phyloP scores from a whole-genome alignment of 2,329 filamentous ascomycete species.

The Cercospora sojina region DNA sequence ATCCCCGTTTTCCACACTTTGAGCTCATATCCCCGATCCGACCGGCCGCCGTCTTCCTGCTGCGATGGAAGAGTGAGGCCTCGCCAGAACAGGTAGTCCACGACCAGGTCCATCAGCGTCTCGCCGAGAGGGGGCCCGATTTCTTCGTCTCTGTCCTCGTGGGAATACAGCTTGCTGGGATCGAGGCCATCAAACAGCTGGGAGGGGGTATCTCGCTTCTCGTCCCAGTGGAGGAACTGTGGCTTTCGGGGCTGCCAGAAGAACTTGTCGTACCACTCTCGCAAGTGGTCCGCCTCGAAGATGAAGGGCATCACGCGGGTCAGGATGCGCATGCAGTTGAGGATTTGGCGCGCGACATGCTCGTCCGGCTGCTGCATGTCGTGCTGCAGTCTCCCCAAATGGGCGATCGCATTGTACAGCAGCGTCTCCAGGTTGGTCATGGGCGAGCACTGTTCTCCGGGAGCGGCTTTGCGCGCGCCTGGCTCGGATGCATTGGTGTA shows the following conservation, averaged over 20 bases:
- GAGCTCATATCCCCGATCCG: constrained; percentile 66
- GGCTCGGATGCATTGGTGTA: constrained; percentile 37
- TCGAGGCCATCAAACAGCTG: constrained; percentile 41
- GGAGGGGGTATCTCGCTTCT: constrained; percentile 27
- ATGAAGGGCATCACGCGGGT: constrained; percentile 87
- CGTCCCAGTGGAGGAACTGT: constrained; percentile 31
- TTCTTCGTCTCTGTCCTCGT: constrained; percentile 52
- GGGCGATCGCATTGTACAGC: constrained; percentile 34
- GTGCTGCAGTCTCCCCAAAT: constrained; percentile 29
- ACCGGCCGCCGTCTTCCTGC: constrained; percentile 28
- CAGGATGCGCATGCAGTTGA: constrained; percentile 91
- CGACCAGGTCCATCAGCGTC: constrained; percentile 84
- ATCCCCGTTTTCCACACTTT: constrained; percentile 98
- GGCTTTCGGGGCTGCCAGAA: constrained; percentile 65
- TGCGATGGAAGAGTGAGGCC: constrained; percentile 74
- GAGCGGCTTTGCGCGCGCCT: neutral
- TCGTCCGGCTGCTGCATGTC: constrained; percentile 40
- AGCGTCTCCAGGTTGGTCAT: constrained; percentile 38
- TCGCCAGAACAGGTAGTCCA: constrained; percentile 88
- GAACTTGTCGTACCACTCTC: constrained; percentile 86
- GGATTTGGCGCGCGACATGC: constrained; percentile 79
- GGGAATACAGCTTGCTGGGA: constrained; percentile 53
- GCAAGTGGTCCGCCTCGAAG: constrained; percentile 82
- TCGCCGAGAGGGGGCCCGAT: constrained; percentile 85
- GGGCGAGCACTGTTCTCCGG: constrained; percentile 23